These are phyloP conservation scores for Mrakia frigida DNA, from an alignment of 768 basidiomycete genomes.

Conservation along the genomic window DNA sequence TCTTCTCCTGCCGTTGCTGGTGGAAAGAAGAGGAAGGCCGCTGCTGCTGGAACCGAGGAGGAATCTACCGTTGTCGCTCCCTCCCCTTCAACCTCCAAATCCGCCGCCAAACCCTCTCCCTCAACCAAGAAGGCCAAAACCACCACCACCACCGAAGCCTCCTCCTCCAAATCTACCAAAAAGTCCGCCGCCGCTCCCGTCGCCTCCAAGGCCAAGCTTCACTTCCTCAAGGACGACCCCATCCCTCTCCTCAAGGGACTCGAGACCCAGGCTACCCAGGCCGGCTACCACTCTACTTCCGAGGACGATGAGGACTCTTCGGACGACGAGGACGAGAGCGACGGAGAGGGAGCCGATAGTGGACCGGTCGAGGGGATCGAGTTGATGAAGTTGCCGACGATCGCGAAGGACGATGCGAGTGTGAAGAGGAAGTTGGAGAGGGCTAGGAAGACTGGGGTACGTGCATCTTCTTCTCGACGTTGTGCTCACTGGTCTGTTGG, in stretches of 20 bases:
- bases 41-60: neutral
- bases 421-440: slow-evolving; percentile 59
- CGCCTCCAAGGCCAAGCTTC: slow-evolving; percentile 15
- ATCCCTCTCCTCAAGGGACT: slow-evolving; percentile 20
- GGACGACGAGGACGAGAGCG: slow-evolving; percentile 28
- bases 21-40: slow-evolving; percentile 11
- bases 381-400: slow-evolving; percentile 68
- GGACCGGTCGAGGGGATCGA: slow-evolving; percentile 50
- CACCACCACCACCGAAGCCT: neutral
- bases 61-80: neutral
- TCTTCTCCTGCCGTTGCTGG: slow-evolving; percentile 1
- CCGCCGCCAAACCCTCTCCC: neutral
- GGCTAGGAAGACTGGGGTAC: slow-evolving; percentile 61
- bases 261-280: slow-evolving; percentile 9
- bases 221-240: slow-evolving; percentile 22
- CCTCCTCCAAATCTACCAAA: slow-evolving; percentile 1
- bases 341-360: slow-evolving; percentile 4
- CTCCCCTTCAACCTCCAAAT: neutral
- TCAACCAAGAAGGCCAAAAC: neutral
- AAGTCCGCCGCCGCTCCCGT: neutral
- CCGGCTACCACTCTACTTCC: slow-evolving; percentile 31
- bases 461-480: slow-evolving; percentile 38
- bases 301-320: slow-evolving; percentile 30
- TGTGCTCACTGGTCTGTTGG: neutral
- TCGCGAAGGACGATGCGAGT: slow-evolving; percentile 78